Percentiles rank a stretch among this genome's conserved stretches.
Conservation (phyloP, 1,284 basidiomycete species). For the Cryptococcus sp. region DNA sequence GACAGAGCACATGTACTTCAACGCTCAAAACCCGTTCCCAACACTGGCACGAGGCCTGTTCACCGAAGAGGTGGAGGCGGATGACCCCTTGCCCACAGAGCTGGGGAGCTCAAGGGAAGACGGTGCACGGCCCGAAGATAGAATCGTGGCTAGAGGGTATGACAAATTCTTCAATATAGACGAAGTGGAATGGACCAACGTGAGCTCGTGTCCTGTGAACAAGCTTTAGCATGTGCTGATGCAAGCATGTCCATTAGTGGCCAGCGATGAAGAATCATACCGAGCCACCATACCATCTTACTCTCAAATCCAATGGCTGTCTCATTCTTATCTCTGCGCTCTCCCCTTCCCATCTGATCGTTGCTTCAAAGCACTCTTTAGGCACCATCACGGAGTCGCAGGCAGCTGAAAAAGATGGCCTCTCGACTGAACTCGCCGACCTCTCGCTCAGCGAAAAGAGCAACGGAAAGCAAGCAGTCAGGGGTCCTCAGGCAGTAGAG, state of each 20-base stretch:
- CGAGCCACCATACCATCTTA: slow-evolving; percentile 77
- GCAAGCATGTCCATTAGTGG: slow-evolving; percentile 63
- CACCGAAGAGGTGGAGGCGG: slow-evolving; percentile 57
- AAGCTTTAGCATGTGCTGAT: not conserved
- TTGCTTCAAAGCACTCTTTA: slow-evolving; percentile 90
- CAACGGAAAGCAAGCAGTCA: slow-evolving; percentile 12
- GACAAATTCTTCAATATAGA: slow-evolving; percentile 99
- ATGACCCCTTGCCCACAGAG: slow-evolving; percentile 36
- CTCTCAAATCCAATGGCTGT: slow-evolving; percentile 96
- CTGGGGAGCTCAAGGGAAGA: slow-evolving; percentile 15
- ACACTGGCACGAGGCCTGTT: slow-evolving; percentile 88
- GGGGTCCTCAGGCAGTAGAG: slow-evolving; percentile 12
- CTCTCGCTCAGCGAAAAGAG: slow-evolving; percentile 16
- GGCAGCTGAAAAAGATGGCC: slow-evolving; percentile 9
- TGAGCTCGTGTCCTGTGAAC: slow-evolving; percentile 54
- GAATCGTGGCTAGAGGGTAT: slow-evolving; percentile 89
- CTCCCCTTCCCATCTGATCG: slow-evolving; percentile 69
- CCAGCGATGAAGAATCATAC: slow-evolving; percentile 70
- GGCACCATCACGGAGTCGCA: slow-evolving; percentile 57
- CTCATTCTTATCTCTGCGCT: slow-evolving; percentile 95
- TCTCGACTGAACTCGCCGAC: slow-evolving; percentile 7
- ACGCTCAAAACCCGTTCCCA: slow-evolving; percentile 83
- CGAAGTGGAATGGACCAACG: slow-evolving; percentile 91
- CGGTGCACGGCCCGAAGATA: slow-evolving; percentile 53
- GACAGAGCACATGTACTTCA: slow-evolving; percentile 90